Evolutionary conservation across 257 asterid genomes (phyloP), one percentile per base, ranked within the genome.

Genomic region (Ocimum tenuiflorum): DNA sequence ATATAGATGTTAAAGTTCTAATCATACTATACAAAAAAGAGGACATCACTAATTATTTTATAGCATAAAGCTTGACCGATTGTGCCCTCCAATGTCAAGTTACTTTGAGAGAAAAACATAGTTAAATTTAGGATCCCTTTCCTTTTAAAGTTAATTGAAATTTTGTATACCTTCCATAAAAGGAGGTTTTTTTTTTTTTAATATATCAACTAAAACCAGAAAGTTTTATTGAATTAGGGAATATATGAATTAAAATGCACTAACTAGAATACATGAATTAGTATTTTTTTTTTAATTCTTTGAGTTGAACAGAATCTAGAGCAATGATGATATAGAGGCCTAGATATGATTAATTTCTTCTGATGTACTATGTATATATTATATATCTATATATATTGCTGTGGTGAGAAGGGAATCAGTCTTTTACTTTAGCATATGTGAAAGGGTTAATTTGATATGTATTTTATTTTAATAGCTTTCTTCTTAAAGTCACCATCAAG

Each of bases 391-490:
- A 63, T 50, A 20, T 65, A 63, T 57, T 29, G 31, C 33, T 51
- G 39, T 50, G 73, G 24, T 60, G 18, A 51, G 59, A 41, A n/a
- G 67, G 75, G 87, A 66, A 74, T 74, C 82, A 77, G 75, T 69
- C 60, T 73, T 75, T 77, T 55, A 64, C 72, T 69, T 71, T 75
- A 55, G 72, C 52, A 65, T 62, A 82, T 78, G 85, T 72, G 85
- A 41, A 63, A 27, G 6, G 31, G 38, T 39, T 53, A 19, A 55
- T 42, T 46, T 49, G 33, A 75, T 58, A 71, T 68, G 72, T 65
- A 77, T 51, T 57, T 76, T 74, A 53, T 63, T 66, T 49, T 46
- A 41, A 60, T 45, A 75, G 85, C 83, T 84, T 84, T 76, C 68
- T 27, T 27, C 31, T 27, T 67, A 67, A 56, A 71, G 80, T 81